A percentile compares a stretch with the other conserved stretches of the same genome.
These are phyloP conservation scores for Phyllosticta ampelicida DNA, from an alignment of 2,329 filamentous ascomycete species.

Conservation along the genomic window DNA sequence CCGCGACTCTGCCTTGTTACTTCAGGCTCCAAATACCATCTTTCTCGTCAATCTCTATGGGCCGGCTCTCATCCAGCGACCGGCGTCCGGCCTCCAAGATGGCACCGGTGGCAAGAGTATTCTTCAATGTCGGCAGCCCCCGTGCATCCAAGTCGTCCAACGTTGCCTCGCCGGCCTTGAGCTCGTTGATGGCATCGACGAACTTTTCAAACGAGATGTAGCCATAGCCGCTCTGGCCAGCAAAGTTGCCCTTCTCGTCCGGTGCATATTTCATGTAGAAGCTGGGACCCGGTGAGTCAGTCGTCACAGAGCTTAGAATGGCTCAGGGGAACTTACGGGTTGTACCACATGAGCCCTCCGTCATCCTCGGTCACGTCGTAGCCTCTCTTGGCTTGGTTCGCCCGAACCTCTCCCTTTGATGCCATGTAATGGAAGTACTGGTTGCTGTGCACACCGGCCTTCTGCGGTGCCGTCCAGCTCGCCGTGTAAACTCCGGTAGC, in stretches of 20 bases:
- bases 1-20: constrained; percentile 20
- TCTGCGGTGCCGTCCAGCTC: constrained; percentile 87
- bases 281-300: constrained; percentile 18
- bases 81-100: constrained; percentile 79
- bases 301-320: not conserved
- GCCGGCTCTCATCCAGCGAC: constrained; percentile 72
- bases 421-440: constrained; percentile 96
- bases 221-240: constrained; percentile 81
- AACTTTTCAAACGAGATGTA: constrained; percentile 96
- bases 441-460: constrained; percentile 89
- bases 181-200: constrained; percentile 68
- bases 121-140: constrained; percentile 72
- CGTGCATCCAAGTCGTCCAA: constrained; percentile 69
- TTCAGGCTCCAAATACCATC: constrained; percentile 58
- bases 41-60: constrained; percentile 61
- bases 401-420: constrained; percentile 69
- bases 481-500: constrained; percentile 88
- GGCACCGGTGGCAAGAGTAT: constrained; percentile 84
- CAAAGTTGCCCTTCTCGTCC: constrained; percentile 90
- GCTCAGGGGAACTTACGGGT: constrained; percentile 46
- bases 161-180: constrained; percentile 64
- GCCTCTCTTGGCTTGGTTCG: constrained; percentile 88
- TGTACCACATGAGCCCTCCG: constrained; percentile 66
- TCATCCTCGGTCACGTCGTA: constrained; percentile 90
- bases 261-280: constrained; percentile 94